Percentiles rank a stretch among this genome's conserved stretches.
phyloP scores from a whole-genome alignment of 768 basidiomycete genomes.

The Dictyophora rubrovolvata region DNA sequence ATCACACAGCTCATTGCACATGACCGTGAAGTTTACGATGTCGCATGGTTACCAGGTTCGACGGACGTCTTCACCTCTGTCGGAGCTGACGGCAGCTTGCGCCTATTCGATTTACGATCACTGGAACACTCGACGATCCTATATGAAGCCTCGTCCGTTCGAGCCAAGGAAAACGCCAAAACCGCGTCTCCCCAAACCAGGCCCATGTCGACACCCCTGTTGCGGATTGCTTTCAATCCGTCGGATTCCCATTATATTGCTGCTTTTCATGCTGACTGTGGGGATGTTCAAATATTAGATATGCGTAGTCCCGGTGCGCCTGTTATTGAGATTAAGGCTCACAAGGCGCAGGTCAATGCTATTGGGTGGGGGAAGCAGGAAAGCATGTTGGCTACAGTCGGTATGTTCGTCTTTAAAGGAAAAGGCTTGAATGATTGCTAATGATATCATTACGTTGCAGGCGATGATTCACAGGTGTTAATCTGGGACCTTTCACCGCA shows the following conservation, averaged over 20 bases:
- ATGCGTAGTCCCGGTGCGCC: constrained; percentile 96
- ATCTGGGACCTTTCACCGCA: constrained; percentile 74
- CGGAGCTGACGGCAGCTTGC: constrained; percentile 91
- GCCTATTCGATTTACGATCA: constrained; percentile 92
- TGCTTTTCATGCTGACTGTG: constrained; percentile 84
- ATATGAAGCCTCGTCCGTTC: constrained; percentile 52
- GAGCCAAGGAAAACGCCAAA: constrained; percentile 8
- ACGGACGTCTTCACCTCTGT: constrained; percentile 98
- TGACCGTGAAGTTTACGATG: constrained; percentile 93
- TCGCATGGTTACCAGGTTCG: constrained; percentile 95
- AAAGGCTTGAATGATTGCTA: constrained; percentile 1
- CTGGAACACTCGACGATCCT: constrained; percentile 97
- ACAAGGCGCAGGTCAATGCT: constrained; percentile 73
- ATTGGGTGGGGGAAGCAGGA: constrained; percentile 87
- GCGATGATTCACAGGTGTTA: constrained; percentile 89
- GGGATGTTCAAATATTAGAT: constrained; percentile 84
- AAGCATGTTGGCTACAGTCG: constrained; percentile 79
- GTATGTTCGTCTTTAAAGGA: constrained; percentile 31
- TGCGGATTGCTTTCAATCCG: constrained; percentile 87
- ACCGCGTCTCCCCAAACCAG: constrained; percentile 74
- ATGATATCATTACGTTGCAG: constrained; percentile 28
- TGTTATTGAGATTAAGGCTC: constrained; percentile 82
- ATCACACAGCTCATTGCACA: constrained; percentile 97
- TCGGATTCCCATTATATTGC: constrained; percentile 92
- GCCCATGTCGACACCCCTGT: constrained; percentile 68